Evolutionary conservation across 2,329 filamentous ascomycete genomes (phyloP), one percentile per base, ranked within the genome.

Genomic region (Neonectria hederae): DNA sequence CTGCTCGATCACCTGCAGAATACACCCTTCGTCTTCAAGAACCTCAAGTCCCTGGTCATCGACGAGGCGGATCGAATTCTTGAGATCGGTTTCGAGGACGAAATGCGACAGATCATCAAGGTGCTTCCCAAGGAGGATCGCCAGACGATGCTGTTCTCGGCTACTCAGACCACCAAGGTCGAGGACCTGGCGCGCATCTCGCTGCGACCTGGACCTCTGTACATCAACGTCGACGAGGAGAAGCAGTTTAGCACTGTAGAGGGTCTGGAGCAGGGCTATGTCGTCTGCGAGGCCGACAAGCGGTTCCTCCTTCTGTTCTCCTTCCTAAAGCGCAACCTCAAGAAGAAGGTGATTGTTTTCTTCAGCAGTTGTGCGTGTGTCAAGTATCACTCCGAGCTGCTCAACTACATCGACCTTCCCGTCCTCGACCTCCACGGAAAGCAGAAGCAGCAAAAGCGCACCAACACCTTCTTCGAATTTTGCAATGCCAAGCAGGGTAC

Each of bases 371-470:
- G 94, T 79, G 93, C 93, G 75, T 97, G 92, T 70, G 95, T 98
- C 74, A 97, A 97, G 79, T 99, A 98, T 81, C 94, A 97, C 80
- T 89, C 92, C 26, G 94, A 98, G 79, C 88, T 99, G 28, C 89
- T 99, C 71, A 98, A 98, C 83, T 98, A 97, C 82, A 97, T 98
- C 74, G 96, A 98, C 79, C 86, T 97, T 43, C 94, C 92, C 5
- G 92, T 97, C 3, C 86, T 97, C 46, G 91, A 93, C 72, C 84
- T 97, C 8, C 93, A 97, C 79, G 96, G 94, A 71, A 97, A 99
- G 82, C 93, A 97, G 81, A 99, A 99, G 82, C 96, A 99, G 81
- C 94, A 97, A 81, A 97, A 97, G 80, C 92, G 96, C n/a, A 99
- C 96, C 24, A 97, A 97, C 77, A 97, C 94, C 1, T 99, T 99